These are phyloP conservation scores for Fusarium tjaetaba DNA, from an alignment of 2,329 filamentous ascomycete genomes.

Conservation along the genomic window DNA sequence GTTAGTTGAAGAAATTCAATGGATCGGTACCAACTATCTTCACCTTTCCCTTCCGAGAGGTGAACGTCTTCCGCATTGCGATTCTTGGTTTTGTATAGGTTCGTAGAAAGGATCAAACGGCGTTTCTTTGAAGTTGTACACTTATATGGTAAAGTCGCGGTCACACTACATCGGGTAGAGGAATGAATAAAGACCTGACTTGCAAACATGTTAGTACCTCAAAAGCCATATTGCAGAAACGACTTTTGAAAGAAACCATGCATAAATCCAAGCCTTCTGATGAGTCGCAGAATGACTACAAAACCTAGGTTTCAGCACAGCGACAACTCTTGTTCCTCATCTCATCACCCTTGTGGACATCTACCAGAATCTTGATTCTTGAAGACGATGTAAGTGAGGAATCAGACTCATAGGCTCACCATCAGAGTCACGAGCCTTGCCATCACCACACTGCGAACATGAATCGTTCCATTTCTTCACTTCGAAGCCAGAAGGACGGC, in stretches of 20 bases:
- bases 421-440: not conserved
- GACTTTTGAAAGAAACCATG: not conserved
- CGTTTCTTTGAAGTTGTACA: not conserved
- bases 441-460: not conserved
- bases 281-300: not conserved
- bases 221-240: not conserved
- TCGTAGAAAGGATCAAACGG: not conserved
- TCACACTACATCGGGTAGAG: not conserved
- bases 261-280: not conserved
- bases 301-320: not conserved
- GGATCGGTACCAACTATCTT: not conserved
- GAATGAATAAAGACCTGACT: not conserved
- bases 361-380: not conserved
- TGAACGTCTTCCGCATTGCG: too few species aligned
- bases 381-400: not conserved
- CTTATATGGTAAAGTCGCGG: not conserved
- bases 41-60: not conserved
- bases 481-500: not conserved
- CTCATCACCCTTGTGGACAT: not conserved
- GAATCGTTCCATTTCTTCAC: not conserved
- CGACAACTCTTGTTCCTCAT: fast-evolving
- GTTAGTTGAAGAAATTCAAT: not conserved
- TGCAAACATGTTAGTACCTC: not conserved
- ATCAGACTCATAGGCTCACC: not conserved
- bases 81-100: too few species aligned